Percentiles rank a stretch among this genome's conserved stretches.
Conservation (phyloP, 2,329 filamentous ascomycete species). For the Dothideomycetidae sp. region DNA sequence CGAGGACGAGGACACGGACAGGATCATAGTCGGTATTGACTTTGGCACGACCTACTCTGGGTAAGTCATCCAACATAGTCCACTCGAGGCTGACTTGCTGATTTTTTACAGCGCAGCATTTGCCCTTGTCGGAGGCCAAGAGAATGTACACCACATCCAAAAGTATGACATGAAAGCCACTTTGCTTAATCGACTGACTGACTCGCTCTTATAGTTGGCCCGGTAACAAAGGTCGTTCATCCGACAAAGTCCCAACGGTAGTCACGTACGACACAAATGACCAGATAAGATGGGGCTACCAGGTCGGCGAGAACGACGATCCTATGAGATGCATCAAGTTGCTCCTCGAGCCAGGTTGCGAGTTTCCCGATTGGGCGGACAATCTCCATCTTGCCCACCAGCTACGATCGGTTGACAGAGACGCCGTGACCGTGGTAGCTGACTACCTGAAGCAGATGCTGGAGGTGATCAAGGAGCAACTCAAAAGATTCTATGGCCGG, state of each 20-base stretch:
- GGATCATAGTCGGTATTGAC: conserved; percentile 53
- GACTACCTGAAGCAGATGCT: conserved; percentile 68
- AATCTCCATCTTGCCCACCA: conserved; percentile 56
- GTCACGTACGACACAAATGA: conserved; percentile 38
- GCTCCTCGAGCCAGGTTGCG: conserved; percentile 67
- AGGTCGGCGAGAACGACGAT: conserved; percentile 64
- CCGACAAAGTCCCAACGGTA: conserved; percentile 73
- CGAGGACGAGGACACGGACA: no score
- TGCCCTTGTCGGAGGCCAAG: conserved; percentile 57
- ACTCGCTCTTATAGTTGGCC: conserved; percentile 42
- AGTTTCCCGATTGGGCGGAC: conserved; percentile 67
- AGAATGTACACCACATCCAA: conserved; percentile 48
- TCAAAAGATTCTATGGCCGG: conserved; percentile 54
- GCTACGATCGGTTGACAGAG: conserved; percentile 60
- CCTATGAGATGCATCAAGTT: conserved; percentile 72
- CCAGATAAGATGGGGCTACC: conserved; percentile 60
- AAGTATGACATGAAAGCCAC: conserved; percentile 52
- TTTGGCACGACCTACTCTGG: conserved; percentile 66
- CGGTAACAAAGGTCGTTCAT: conserved; percentile 72
- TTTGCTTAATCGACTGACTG: neutral
- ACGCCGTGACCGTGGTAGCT: conserved; percentile 62
- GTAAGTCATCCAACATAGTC: neutral
- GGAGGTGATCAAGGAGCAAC: conserved; percentile 62
- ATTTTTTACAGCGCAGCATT: conserved; percentile 41
- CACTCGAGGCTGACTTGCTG: conserved; percentile 9